Evolutionary conservation across 2,329 filamentous ascomycete genomes (phyloP).

Genomic region (Penicillium crustosum): DNA sequence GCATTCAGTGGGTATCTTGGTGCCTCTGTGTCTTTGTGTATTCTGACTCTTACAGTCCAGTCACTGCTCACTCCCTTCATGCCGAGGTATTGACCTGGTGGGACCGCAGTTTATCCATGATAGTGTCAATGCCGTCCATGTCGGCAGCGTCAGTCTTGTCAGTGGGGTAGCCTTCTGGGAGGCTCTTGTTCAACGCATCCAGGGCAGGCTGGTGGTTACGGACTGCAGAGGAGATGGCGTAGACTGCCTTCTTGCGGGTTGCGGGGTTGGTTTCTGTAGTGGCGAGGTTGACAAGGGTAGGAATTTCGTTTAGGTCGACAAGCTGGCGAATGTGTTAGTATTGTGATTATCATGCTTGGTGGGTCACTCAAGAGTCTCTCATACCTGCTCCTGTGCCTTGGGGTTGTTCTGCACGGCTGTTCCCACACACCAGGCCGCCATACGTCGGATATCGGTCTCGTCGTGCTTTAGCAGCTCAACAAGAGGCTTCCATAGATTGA

Average conservation of each 20-base stretch:
- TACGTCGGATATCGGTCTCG: constrained; percentile 71
- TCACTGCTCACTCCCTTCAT: constrained; percentile 14
- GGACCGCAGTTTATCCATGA: constrained; percentile 68
- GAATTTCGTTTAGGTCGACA: constrained; percentile 64
- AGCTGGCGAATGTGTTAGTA: constrained; percentile 41
- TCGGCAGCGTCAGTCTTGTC: constrained; percentile 74
- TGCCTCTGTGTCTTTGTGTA: constrained; percentile 2
- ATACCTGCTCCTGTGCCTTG: constrained; percentile 72
- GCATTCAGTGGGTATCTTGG: background rate
- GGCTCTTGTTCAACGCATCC: constrained; percentile 64
- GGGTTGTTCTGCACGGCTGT: constrained; percentile 97
- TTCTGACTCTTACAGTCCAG: constrained; percentile 1
- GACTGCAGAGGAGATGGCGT: constrained; percentile 80
- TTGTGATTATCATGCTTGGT: constrained; percentile 42
- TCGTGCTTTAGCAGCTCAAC: constrained; percentile 67
- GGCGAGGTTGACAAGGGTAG: constrained; percentile 66
- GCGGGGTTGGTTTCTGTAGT: constrained; percentile 59
- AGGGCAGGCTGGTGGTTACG: constrained; percentile 83
- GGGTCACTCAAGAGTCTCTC: constrained; percentile 33
- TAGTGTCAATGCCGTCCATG: constrained; percentile 79
- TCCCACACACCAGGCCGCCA: constrained; percentile 91
- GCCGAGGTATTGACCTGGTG: constrained; percentile 30
- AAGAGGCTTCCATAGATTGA: constrained; percentile 80
- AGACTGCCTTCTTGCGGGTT: constrained; percentile 82
- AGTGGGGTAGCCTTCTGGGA: constrained; percentile 60